A percentile compares a stretch with the other conserved stretches of the same genome.
phyloP scores from a whole-genome alignment of 2,329 filamentous ascomycete genomes.

The Ophiostoma piceae region DNA sequence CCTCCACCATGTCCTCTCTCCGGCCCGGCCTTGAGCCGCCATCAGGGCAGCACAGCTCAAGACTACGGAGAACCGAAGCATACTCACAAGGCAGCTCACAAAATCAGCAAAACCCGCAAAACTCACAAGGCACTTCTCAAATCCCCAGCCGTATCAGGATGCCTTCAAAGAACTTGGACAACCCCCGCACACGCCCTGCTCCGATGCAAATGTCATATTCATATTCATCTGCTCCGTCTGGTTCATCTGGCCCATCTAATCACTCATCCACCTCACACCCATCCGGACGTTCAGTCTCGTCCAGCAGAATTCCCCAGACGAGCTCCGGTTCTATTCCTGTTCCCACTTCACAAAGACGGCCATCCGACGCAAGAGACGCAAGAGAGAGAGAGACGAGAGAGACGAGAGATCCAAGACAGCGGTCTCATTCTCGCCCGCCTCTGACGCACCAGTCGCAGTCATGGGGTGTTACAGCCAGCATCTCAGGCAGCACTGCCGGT shows the following conservation, averaged over 20 bases:
- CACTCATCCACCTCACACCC: not conserved
- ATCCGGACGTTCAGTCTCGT: not conserved
- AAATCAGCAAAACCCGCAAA: not conserved
- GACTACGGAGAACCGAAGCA: not conserved
- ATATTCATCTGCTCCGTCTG: not conserved
- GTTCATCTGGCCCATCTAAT: not conserved
- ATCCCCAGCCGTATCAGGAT: conserved; percentile 1
- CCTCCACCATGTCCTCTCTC: conserved; percentile 13
- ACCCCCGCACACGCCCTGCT: not conserved
- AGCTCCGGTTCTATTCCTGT: not conserved
- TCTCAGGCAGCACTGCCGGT: conserved; percentile 26
- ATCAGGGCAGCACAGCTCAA: not conserved
- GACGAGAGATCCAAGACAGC: not conserved
- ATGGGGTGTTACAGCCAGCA: conserved; percentile 34
- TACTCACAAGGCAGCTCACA: not conserved
- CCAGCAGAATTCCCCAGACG: conserved; percentile 38
- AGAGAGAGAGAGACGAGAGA: not conserved
- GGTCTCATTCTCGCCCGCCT: conserved; percentile 33
- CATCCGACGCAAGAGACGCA: conserved; percentile 9
- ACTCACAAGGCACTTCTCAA: not conserved
- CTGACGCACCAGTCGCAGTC: conserved; percentile 42
- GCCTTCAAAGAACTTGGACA: not conserved
- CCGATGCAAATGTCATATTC: not conserved
- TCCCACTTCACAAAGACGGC: conserved; percentile 21
- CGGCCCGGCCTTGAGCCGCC: conserved; percentile 9